phyloP scores from a whole-genome alignment of 371 early-diverging fungal species.

The Conidiobolus incongruus region DNA sequence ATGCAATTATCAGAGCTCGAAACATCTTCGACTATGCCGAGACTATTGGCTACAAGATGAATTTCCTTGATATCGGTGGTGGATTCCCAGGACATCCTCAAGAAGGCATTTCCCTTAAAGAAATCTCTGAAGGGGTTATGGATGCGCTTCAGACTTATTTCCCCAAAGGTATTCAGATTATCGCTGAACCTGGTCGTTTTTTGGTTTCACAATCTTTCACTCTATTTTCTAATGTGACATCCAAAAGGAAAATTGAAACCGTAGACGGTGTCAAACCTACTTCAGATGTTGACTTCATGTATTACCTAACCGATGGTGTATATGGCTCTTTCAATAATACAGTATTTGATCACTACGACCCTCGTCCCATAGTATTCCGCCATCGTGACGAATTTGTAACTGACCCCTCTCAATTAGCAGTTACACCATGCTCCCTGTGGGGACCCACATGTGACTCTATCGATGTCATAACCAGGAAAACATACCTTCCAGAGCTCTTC shows the following conservation, averaged over 20 bases:
- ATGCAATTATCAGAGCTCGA: conserved; percentile 71
- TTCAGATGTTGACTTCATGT: conserved; percentile 49
- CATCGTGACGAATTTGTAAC: conserved; percentile 18
- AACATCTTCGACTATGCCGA: conserved; percentile 67
- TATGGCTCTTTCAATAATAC: conserved; percentile 96
- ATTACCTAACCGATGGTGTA: conserved; percentile 95
- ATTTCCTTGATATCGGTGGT: conserved; percentile 85
- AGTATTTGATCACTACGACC: conserved; percentile 84
- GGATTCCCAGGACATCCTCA: conserved; percentile 84
- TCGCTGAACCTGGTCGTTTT: conserved; percentile 96
- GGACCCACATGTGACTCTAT: conserved; percentile 98
- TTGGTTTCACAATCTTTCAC: conserved; percentile 86
- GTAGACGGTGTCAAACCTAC: conserved; percentile 4
- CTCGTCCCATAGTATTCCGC: conserved; percentile 39
- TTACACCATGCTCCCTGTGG: conserved; percentile 44
- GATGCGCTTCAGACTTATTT: conserved; percentile 59
- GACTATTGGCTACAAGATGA: conserved; percentile 42
- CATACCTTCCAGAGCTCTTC: conserved; percentile 55
- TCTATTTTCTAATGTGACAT: conserved; percentile 73
- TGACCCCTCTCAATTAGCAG: conserved; percentile 7
- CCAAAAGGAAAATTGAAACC: conserved; percentile 10
- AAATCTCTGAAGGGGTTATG: conserved; percentile 60
- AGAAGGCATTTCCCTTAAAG: conserved; percentile 50
- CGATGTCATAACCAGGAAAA: conserved; percentile 62
- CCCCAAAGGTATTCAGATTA: conserved; percentile 53